Percentiles rank a stretch among this genome's conserved stretches.
Evolutionary conservation across 2,329 filamentous ascomycete species (phyloP).

Genomic region (Laburnicola sp.): DNA sequence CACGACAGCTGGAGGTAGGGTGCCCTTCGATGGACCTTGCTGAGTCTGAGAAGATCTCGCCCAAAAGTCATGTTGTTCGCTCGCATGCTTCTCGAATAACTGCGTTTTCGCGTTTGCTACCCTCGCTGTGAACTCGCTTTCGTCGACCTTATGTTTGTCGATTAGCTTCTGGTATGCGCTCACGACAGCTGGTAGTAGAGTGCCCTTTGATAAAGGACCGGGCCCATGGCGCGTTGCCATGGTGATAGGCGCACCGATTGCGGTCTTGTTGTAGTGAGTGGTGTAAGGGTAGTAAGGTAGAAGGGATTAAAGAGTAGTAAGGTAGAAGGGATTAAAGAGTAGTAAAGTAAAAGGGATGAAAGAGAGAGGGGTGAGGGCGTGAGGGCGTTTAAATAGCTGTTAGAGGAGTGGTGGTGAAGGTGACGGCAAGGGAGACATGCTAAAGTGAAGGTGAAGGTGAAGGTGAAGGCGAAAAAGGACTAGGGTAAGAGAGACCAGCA

Average conservation of each 20-base stretch:
- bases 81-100: slow-evolving; percentile 9
- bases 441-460: background rate
- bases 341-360: background rate
- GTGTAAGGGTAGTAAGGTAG: background rate
- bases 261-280: background rate
- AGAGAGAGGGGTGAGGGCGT: background rate
- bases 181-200: background rate
- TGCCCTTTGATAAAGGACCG: background rate
- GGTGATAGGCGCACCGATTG: background rate
- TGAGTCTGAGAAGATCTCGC: background rate
- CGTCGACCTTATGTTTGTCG: background rate
- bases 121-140: background rate
- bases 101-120: background rate
- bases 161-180: background rate
- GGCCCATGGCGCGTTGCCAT: slow-evolving; percentile 2
- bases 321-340: background rate
- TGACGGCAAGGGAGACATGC: background rate
- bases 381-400: background rate
- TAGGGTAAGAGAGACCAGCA: background rate
- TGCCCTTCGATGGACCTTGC: background rate
- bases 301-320: background rate
- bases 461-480: background rate
- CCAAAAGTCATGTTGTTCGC: slow-evolving; percentile 16
- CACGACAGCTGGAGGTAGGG: background rate
- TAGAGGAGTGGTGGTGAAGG: background rate